Conservation (phyloP, 2,329 filamentous ascomycete genomes). For the Mycocentrospora acerina region DNA sequence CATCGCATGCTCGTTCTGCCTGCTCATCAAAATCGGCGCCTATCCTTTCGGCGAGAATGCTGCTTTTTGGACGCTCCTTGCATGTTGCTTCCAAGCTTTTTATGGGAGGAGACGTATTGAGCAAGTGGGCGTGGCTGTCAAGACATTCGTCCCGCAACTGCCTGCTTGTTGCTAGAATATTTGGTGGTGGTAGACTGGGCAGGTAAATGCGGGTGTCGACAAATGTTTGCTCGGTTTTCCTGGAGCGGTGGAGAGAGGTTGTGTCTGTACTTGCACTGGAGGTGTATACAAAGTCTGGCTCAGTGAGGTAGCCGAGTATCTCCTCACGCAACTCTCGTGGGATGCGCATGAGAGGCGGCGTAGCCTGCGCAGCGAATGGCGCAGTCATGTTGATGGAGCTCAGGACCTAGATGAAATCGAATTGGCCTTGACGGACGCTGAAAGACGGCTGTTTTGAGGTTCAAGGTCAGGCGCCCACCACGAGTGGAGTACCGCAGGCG, state of each 20-base stretch:
- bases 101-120: conserved; percentile 6
- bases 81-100: neutral
- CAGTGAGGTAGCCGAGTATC: conserved; percentile 21
- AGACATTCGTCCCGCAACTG: conserved; percentile 30
- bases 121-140: conserved; percentile 13
- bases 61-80: conserved; percentile 6
- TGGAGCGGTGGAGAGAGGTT: conserved; percentile 10
- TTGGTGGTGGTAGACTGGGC: conserved; percentile 19
- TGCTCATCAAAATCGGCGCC: conserved; percentile 18
- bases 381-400: neutral
- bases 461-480: too few relatives aligned
- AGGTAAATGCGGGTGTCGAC: conserved; percentile 34
- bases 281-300: conserved; percentile 24
- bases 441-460: too few relatives aligned
- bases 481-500: too few relatives aligned
- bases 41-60: conserved; percentile 11
- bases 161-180: conserved; percentile 25
- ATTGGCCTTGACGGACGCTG: too few relatives aligned
- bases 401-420: too few relatives aligned
- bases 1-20: conserved; percentile 23
- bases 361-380: neutral
- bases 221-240: conserved; percentile 9
- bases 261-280: conserved; percentile 18
- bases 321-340: conserved; percentile 33
- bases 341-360: conserved; percentile 17